Evolutionary conservation across 371 early-diverging fungal genomes (phyloP).

Genomic region (Capillidium heterosporum): DNA sequence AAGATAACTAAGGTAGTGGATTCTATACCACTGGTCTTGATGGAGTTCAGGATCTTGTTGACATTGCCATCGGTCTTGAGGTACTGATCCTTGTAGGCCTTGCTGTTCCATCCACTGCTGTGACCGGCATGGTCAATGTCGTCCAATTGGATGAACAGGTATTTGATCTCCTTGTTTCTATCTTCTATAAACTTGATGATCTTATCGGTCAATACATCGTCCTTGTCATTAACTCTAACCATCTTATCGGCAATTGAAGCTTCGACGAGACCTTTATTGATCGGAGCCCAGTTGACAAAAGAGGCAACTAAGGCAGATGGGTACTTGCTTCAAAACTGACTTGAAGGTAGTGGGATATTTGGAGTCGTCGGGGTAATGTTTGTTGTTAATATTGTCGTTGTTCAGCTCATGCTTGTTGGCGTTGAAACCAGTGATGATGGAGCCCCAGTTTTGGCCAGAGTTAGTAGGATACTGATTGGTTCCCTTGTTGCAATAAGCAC

Average conservation of each 20-base stretch:
- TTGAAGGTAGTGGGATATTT: slow-evolving; percentile 8
- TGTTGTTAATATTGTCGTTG: slow-evolving; percentile 2
- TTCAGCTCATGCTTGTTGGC: slow-evolving; percentile 8
- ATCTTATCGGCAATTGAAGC: background rate
- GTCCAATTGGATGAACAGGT: background rate
- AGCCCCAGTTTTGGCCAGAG: slow-evolving; percentile 10
- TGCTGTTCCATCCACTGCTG: background rate
- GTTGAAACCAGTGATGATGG: slow-evolving; percentile 5
- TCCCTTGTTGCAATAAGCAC: background rate
- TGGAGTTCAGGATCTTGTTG: background rate
- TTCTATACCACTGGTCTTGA: background rate
- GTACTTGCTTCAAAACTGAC: background rate
- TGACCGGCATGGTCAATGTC: background rate
- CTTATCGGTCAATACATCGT: background rate
- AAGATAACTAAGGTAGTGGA: slow-evolving; percentile 5
- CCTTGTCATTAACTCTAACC: background rate
- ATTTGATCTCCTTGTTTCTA: background rate
- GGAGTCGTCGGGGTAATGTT: background rate
- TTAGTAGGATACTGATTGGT: slow-evolving; percentile 1
- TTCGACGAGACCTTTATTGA: slow-evolving; percentile 9
- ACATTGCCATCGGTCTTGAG: slow-evolving; percentile 4
- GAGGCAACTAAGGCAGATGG: slow-evolving; percentile 2
- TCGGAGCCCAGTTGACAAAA: slow-evolving; percentile 5
- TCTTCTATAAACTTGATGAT: background rate
- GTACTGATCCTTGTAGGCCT: slow-evolving; percentile 1